Percentiles rank a stretch among this genome's conserved stretches.
Evolutionary conservation across 2,329 filamentous ascomycete genomes (phyloP).

Genomic region (Hyphodiscus sp.): DNA sequence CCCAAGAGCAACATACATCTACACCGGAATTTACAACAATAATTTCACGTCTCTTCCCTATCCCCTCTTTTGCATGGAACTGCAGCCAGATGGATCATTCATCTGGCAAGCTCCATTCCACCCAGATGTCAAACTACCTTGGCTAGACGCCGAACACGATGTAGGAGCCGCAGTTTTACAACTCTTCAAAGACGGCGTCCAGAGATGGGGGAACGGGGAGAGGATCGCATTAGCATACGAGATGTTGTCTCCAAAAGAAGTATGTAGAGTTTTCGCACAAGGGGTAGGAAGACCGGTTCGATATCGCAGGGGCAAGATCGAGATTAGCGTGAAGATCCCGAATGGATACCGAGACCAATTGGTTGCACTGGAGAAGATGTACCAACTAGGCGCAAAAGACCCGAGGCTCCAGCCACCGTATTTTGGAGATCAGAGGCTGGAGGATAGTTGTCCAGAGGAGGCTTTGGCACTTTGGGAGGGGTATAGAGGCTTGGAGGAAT

Average conservation of each 20-base stretch:
- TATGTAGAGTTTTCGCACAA: constrained; percentile 70
- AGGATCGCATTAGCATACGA: constrained; percentile 87
- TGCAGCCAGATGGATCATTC: constrained; percentile 79
- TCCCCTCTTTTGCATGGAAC: constrained; percentile 91
- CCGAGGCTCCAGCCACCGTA: constrained; percentile 51
- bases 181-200: constrained; percentile 87
- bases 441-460: constrained; percentile 62
- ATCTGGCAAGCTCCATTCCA: constrained; percentile 93
- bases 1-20: constrained; percentile 85
- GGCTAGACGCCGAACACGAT: constrained; percentile 95
- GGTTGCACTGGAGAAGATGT: constrained; percentile 58
- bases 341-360: constrained; percentile 85
- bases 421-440: constrained; percentile 52
- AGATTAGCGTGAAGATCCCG: constrained; percentile 80
- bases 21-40: constrained; percentile 98
- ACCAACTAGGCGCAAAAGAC: constrained; percentile 41
- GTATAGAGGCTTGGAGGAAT: constrained; percentile 85
- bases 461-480: constrained; percentile 87
- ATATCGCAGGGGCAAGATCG: constrained; percentile 71
- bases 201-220: constrained; percentile 67
- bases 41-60: constrained; percentile 94
- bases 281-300: constrained; percentile 71
- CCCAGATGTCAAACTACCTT: constrained; percentile 80
- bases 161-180: constrained; percentile 87
- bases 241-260: constrained; percentile 75